phyloP scores from a whole-genome alignment of 2,329 filamentous ascomycete species.

The Fusarium odoratissimum region DNA sequence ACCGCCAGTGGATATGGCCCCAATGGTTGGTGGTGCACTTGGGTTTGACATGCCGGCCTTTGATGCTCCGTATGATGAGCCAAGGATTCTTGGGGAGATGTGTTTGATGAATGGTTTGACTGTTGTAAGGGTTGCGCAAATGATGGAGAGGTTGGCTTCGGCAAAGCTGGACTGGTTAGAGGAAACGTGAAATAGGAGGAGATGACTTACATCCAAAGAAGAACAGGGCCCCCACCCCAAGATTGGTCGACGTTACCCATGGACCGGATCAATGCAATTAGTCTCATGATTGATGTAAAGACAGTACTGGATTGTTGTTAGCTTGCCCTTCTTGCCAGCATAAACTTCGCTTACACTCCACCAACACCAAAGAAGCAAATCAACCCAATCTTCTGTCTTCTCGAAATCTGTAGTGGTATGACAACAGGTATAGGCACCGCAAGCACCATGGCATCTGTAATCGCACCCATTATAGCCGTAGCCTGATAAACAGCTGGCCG shows the following conservation, averaged over 20 bases:
- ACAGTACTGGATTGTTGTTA: constrained; percentile 9
- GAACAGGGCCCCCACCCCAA: constrained; percentile 17
- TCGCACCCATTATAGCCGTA: constrained; percentile 12
- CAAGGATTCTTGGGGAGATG: constrained; percentile 20
- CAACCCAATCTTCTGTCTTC: constrained; percentile 18
- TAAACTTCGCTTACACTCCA: neutral
- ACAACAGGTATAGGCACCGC: constrained; percentile 17
- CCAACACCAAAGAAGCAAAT: constrained; percentile 21
- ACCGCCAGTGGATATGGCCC: neutral
- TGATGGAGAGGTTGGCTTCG: constrained; percentile 31
- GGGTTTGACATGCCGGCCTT: constrained; percentile 12
- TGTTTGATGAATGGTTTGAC: constrained; percentile 31
- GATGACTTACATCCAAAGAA: constrained; percentile 29
- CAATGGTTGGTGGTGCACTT: constrained; percentile 20
- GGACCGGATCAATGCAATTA: constrained; percentile 16
- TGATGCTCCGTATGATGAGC: constrained; percentile 2
- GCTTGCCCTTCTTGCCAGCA: rapidly evolving
- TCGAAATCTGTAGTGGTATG: constrained; percentile 1
- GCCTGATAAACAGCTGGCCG: constrained; percentile 17
- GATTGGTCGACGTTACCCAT: constrained; percentile 15
- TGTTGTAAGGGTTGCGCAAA: constrained; percentile 24
- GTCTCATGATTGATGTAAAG: constrained; percentile 30
- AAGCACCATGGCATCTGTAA: constrained; percentile 18
- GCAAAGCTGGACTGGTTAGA: constrained; percentile 5
- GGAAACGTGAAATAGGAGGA: rapidly evolving